phyloP scores from a whole-genome alignment of 495 filamentous ascomycete species.

The Aspergillus heteromorphus region DNA sequence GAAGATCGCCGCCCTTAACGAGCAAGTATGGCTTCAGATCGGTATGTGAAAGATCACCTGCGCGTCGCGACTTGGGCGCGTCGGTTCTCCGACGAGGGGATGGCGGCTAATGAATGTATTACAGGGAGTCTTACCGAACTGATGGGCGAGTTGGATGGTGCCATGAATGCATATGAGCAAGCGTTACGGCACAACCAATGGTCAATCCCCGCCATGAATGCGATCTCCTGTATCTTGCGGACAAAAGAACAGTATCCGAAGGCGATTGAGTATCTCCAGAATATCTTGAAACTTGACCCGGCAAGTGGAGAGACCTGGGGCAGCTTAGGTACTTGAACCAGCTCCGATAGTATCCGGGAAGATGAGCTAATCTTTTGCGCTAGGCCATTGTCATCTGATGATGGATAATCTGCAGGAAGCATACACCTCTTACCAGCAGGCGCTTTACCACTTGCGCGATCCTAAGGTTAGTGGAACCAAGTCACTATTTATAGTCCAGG shows the following conservation, averaged over 20 bases:
- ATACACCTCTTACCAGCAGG: slow-evolving; percentile 96
- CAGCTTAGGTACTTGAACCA: slow-evolving; percentile 62
- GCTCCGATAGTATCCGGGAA: background rate
- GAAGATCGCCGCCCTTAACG: slow-evolving; percentile 63
- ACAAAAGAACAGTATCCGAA: slow-evolving; percentile 91
- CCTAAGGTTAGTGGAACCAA: slow-evolving; percentile 65
- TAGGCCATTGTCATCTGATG: slow-evolving; percentile 96
- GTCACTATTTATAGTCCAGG: background rate
- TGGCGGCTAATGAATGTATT: slow-evolving; percentile 11
- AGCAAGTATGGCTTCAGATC: slow-evolving; percentile 89
- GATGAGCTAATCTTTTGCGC: background rate
- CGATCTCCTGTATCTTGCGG: slow-evolving; percentile 83
- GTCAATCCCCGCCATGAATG: slow-evolving; percentile 90
- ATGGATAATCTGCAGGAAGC: slow-evolving; percentile 98
- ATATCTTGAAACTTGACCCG: slow-evolving; percentile 82
- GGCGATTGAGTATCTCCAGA: slow-evolving; percentile 88
- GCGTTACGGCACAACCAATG: slow-evolving; percentile 82
- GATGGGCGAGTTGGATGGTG: slow-evolving; percentile 83
- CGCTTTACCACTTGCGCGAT: slow-evolving; percentile 86
- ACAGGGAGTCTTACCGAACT: slow-evolving; percentile 80
- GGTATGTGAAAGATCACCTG: slow-evolving; percentile 49
- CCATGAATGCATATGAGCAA: slow-evolving; percentile 81
- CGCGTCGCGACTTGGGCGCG: background rate
- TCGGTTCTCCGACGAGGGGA: background rate
- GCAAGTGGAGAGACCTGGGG: slow-evolving; percentile 96